A percentile compares a stretch with the other conserved stretches of the same genome.
phyloP scores from a whole-genome alignment of 2,329 filamentous ascomycete species.

The Didymellaceae sp. region DNA sequence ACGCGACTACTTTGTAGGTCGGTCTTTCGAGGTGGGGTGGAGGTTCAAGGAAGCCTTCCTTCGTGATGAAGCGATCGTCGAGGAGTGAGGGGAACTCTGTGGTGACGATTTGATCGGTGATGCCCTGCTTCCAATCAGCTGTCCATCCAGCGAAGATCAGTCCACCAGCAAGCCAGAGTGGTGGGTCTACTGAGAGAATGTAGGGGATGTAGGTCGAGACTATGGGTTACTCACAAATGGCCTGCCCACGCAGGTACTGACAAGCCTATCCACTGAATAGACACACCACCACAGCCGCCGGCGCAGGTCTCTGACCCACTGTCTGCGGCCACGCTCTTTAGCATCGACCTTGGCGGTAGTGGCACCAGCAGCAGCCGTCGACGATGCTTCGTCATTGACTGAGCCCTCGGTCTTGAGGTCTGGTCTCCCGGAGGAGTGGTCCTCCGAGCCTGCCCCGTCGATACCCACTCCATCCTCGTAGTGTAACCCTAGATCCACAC shows the following conservation, averaged over 20 bases:
- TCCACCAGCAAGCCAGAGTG: not conserved
- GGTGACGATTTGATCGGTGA: conserved; percentile 95
- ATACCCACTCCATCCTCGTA: conserved; percentile 84
- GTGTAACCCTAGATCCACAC: conserved; percentile 89
- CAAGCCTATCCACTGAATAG: conserved; percentile 92
- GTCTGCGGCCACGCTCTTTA: conserved; percentile 69
- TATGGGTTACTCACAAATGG: conserved; percentile 67
- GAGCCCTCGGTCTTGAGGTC: conserved; percentile 44
- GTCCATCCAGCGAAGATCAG: not conserved
- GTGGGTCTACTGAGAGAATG: too few relatives aligned
- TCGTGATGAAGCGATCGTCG: conserved; percentile 88
- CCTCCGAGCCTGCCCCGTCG: conserved; percentile 52
- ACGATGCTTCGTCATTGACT: conserved; percentile 14
- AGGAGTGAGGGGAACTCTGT: conserved; percentile 90
- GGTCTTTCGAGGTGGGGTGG: conserved; percentile 65
- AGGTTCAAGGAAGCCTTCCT: conserved; percentile 72
- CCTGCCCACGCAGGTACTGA: conserved; percentile 89
- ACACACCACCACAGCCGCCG: conserved; percentile 96
- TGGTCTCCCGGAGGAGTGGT: conserved; percentile 21
- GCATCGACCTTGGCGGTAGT: conserved; percentile 52
- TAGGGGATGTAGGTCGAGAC: not conserved
- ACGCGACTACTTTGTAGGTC: conserved; percentile 88
- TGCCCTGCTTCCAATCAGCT: conserved; percentile 53
- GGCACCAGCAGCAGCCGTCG: conserved; percentile 24
- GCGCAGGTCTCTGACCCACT: conserved; percentile 86